phyloP scores from a whole-genome alignment of 2,329 filamentous ascomycete species.

The Harringtonia aguacate region DNA sequence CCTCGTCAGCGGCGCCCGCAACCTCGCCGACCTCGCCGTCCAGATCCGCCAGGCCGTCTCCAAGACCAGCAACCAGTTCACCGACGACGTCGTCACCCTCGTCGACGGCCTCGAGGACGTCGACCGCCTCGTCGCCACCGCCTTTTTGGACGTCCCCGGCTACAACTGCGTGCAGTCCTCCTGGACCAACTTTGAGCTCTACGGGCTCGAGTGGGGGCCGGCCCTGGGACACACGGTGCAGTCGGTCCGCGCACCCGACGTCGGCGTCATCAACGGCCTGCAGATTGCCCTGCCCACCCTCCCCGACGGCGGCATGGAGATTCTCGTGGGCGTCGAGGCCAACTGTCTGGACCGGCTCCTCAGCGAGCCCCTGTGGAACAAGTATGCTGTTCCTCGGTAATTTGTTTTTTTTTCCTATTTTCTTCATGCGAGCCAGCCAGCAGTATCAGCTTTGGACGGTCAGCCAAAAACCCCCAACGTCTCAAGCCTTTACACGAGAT shows the following conservation, averaged over 20 bases:
- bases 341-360: not conserved
- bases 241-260: not conserved
- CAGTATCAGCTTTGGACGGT: no score
- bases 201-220: not conserved
- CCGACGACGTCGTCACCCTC: not conserved
- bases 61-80: not conserved
- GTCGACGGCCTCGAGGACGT: constrained; percentile 1
- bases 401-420: no score
- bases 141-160: not conserved
- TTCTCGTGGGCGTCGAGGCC: not conserved
- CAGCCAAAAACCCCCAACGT: no score
- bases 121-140: not conserved
- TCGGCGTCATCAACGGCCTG: not conserved
- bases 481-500: no score
- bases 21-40: constrained; percentile 1
- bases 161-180: not conserved
- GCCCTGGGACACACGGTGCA: not conserved
- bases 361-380: not conserved
- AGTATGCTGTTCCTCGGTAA: not conserved
- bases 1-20: not conserved
- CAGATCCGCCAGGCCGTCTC: not conserved
- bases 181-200: not conserved
- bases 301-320: constrained; percentile 1
- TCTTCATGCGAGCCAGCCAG: no score
- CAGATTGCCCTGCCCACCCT: not conserved